Evolutionary conservation across 768 basidiomycete species (phyloP).

Genomic region (Candolleomyces aberdarensis): DNA sequence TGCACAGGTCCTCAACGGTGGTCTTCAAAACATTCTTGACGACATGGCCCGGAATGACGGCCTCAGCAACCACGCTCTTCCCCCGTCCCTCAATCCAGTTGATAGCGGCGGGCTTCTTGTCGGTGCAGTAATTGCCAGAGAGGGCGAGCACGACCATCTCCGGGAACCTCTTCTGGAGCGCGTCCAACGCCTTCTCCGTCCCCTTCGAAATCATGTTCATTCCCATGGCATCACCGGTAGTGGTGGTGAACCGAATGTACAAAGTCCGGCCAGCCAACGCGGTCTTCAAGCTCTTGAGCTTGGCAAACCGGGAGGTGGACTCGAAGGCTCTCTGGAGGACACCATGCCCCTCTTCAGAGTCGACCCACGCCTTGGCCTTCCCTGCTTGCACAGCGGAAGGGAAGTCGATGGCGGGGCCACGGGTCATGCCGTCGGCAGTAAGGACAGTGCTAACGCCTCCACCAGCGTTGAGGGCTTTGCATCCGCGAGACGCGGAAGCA

Average conservation of each 20-base stretch:
- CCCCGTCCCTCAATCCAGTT: conserved; percentile 99
- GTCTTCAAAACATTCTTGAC: conserved; percentile 95
- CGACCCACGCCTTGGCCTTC: conserved; percentile 84
- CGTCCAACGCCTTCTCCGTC: conserved; percentile 90
- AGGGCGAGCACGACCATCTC: conserved; percentile 89
- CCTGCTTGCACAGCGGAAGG: conserved; percentile 77
- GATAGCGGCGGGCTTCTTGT: conserved; percentile 99
- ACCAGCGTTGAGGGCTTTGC: conserved; percentile 95
- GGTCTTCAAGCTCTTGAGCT: conserved; percentile 80
- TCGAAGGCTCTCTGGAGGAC: conserved; percentile 88
- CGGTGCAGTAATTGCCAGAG: conserved; percentile 98
- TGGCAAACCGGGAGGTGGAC: conserved; percentile 90
- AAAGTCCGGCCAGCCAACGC: conserved; percentile 91
- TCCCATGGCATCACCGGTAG: conserved; percentile 98
- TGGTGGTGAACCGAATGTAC: conserved; percentile 90
- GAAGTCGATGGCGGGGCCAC: conserved; percentile 96
- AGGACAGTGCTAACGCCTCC: conserved; percentile 95
- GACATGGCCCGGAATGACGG: conserved; percentile 82
- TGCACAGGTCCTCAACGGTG: conserved; percentile 83
- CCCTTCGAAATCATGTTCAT: conserved; percentile 99
- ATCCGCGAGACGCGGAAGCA: conserved; percentile 95
- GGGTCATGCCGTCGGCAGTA: conserved; percentile 93
- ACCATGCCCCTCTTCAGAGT: conserved; percentile 71
- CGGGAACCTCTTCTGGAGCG: conserved; percentile 73
- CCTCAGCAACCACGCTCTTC: conserved; percentile 97